Evolutionary conservation across 179 eudicot genomes (phyloP).

Genomic region (Amaranthus tricolor): DNA sequence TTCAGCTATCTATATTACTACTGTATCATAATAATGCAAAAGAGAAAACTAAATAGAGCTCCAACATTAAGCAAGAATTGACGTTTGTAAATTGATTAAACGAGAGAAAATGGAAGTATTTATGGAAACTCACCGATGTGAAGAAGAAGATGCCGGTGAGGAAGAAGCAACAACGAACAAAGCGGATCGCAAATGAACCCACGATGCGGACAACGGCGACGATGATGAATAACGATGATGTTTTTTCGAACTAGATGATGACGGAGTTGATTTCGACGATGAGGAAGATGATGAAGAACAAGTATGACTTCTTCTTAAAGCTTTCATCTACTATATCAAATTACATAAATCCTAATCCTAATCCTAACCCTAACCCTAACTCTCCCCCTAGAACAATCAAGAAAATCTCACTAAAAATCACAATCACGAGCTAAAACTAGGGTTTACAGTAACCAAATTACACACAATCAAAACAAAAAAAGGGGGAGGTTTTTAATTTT

Average conservation of each 20-base stretch:
- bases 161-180: slow-evolving; percentile 69
- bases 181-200: slow-evolving; percentile 92
- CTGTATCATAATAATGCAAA: not conserved
- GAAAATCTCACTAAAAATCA: not conserved
- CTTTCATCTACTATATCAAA: slow-evolving; percentile 58
- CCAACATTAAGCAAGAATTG: not conserved
- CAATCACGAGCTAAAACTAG: slow-evolving; percentile 21
- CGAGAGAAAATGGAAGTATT: slow-evolving; percentile 15
- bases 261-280: slow-evolving; percentile 24
- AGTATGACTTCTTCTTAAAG: slow-evolving; percentile 69
- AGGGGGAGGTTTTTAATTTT: slow-evolving; percentile 17
- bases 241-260: slow-evolving; percentile 30
- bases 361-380: slow-evolving; percentile 17
- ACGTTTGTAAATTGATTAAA: not conserved
- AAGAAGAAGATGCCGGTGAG: slow-evolving; percentile 69
- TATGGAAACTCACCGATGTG: slow-evolving; percentile 70
- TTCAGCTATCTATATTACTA: not conserved
- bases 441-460: slow-evolving; percentile 21
- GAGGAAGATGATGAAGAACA: slow-evolving; percentile 51
- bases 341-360: slow-evolving; percentile 15
- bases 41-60: slow-evolving; percentile 14
- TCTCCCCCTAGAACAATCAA: slow-evolving; percentile 17
- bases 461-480: not conserved
- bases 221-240: slow-evolving; percentile 23
- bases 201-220: slow-evolving; percentile 55